Base-by-base conservation (phyloP, 306 rosid genomes). In the Lagenaria siceraria region DNA sequence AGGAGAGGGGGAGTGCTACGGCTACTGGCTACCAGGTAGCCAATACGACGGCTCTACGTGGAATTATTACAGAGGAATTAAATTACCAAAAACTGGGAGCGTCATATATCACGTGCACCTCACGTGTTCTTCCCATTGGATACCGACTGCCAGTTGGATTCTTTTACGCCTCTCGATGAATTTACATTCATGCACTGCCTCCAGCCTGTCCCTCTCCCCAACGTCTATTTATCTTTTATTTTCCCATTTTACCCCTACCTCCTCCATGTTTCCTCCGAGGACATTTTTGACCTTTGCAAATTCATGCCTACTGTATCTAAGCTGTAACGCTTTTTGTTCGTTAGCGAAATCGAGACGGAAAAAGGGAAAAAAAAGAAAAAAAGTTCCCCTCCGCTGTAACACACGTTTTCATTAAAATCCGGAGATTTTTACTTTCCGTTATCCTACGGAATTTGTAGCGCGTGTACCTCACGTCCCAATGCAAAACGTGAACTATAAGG, bases 101-200 rank as follows among this genome's bases (percentile, higher is more conserved):
- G 40, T 25, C 40, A 24, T 4, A n/a, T n/a, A 38, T 36, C 55
- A 74, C 60, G 36, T 74, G 77, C 62, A 21, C 0, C 0, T 82
- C 88, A 88, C 95, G 85, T 78, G 87, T 65, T 61, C 22, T 1
- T 3, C 8, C 75, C 56, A 43, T 93, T 72, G 97, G 97, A 91
- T 91, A 62, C 98, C 83, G 76, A 36, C 10, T 84, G 90, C 93
- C 97, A 93, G 96, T 81, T 86, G 92, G 86, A 80, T 58, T 55
- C 63, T 61, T 64, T 70, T 85, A 6, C 87, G 78, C 81, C 87
- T 89, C 92, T 92, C 97, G 59, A 89, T 85, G 75, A 62, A 74
- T 58, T 78, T 29, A 77, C 90, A 68, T 64, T 74, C 80, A 79
- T 63, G 79, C 78, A 70, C 62, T 42, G 19, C 78, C 52, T 83